Evolutionary conservation across 139 green algal genomes (phyloP), one percentile per base, ranked within the genome.

Genomic region (Monoraphidium neglectum): DNA sequence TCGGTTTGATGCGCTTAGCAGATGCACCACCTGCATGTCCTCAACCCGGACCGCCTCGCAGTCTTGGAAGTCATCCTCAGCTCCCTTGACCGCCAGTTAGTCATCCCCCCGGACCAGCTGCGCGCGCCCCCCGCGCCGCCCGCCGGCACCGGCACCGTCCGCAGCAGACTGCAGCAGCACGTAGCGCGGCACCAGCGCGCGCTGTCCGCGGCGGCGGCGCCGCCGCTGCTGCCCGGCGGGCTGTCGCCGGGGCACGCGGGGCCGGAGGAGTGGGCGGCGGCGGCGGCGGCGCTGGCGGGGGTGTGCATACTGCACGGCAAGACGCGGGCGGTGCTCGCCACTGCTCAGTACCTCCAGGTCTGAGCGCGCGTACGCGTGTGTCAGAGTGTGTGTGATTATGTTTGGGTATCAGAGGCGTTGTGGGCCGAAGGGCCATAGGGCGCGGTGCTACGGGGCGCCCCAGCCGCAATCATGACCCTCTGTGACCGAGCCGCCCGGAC

Each of bases 271-370:
- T 47, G 61, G 21, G 30, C 36, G 5, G 61, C 35, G 32, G 61
- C 61, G 1, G 15, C 26, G 32, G 32, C 30, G 36, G 65, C 8
- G 65, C 35, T 60, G 49, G 40, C 72, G 73, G 73, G 61, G 24
- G 38, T 73, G 73, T 62, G 30, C 38, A 35, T 79, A 35, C 64
- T 79, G 38, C 73, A 79, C 23, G 26, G 23, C 49, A 73, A 67
- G 62, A 57, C 62, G 38, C 73, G 73, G 26, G 43, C n/a, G 21
- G n/a, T 73, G 26, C 24, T 79, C 46, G 32, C 36, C 1, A 54
- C 32, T 28, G 73, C 73, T n/a, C 73, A 79, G 63, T 71, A 79
- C 51, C 36, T 79, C 33, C 73, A 79, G 57, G 57, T 65, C 6
- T 16, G 57, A 60, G 18, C 21, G 18, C 18, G 18, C 18, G 51